Base-by-base conservation (phyloP, 257 asterid species). In the Coffea canephora region DNA sequence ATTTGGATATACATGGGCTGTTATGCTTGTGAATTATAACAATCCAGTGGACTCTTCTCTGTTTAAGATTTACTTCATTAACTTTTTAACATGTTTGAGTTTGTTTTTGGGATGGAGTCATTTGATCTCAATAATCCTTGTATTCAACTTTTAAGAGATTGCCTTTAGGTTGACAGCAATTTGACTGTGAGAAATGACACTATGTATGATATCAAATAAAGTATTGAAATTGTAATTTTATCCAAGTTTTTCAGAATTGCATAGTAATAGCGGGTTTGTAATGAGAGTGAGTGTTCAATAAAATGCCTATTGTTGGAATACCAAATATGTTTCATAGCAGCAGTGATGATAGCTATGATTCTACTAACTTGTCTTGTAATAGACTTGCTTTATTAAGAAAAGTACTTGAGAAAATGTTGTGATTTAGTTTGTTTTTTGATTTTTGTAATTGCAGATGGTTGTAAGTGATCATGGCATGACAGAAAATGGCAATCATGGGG, bases 391-490 rank as follows among this genome's bases (percentile, higher is more conserved):
- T 46, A 36, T 46, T 77, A 18, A 65, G 46, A 36, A 62, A 76
- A 39, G 15, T 61, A 59, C 59, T 71, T 71, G 70, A 34, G 19
- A 13, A 16, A 19, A 43, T 39, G 54, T 31, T 43, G 39, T 73
- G 65, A 76, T 59, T 43, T 79, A 43, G 72, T 81, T 59, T 75
- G 72, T 81, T 59, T 75, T 76, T 45, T 75, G 81, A 43, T 77
- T 69, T 81, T 74, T 83, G 73, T 78, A 67, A 80, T 78, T 83
- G 59, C 93, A 94, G 98, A 45, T 94, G 89, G 85, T 94, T 70
- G 93, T 87, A 69, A 94, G 98, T 78, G 98, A 94, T 86, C 98
- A 94, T 87, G 98, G 98, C 84, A 94, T 94, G 98, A 93, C 97
- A 13, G 94, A 88, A 77, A 87, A 83, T 61, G 98, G 98, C 71